Evolutionary conservation across 2,329 filamentous ascomycete genomes (phyloP).

Genomic region (Xylaria digitata): DNA sequence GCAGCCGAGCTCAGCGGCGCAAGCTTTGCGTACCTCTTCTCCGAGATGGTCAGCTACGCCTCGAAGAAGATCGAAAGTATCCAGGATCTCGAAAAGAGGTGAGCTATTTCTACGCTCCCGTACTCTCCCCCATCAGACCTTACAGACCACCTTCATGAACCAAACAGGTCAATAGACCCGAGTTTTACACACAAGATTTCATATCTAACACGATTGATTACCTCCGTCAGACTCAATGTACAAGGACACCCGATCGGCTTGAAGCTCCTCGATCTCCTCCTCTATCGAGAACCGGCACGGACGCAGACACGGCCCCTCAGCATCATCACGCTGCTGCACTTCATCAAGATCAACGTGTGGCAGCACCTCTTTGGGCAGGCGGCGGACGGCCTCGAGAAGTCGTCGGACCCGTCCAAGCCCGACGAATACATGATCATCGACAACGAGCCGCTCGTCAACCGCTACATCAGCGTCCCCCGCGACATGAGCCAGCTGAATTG

Average conservation of each 20-base stretch:
- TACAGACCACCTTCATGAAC: background rate
- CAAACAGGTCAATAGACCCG: background rate
- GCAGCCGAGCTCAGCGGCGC: slow-evolving; percentile 90
- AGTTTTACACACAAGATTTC: background rate
- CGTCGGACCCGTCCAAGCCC: slow-evolving; percentile 80
- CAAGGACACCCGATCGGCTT: slow-evolving; percentile 95
- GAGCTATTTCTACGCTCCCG: slow-evolving; percentile 43
- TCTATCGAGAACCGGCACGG: slow-evolving; percentile 81
- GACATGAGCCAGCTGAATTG: slow-evolving; percentile 98
- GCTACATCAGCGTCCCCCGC: slow-evolving; percentile 89
- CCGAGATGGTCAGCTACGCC: slow-evolving; percentile 96
- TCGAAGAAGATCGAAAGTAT: slow-evolving; percentile 91
- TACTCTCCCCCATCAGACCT: background rate
- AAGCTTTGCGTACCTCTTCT: slow-evolving; percentile 95
- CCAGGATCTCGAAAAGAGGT: slow-evolving; percentile 92
- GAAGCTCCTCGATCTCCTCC: slow-evolving; percentile 92
- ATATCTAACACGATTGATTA: slow-evolving; percentile 17
- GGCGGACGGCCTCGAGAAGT: slow-evolving; percentile 93
- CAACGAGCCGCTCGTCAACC: slow-evolving; percentile 96
- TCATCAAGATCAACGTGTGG: slow-evolving; percentile 94
- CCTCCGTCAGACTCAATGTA: slow-evolving; percentile 74
- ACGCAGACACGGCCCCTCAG: slow-evolving; percentile 82
- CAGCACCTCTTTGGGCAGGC: slow-evolving; percentile 90
- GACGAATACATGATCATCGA: slow-evolving; percentile 99
- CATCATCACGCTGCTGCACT: slow-evolving; percentile 91